Conservation (phyloP, 306 rosid genomes). For the Trifolium subterraneum region DNA sequence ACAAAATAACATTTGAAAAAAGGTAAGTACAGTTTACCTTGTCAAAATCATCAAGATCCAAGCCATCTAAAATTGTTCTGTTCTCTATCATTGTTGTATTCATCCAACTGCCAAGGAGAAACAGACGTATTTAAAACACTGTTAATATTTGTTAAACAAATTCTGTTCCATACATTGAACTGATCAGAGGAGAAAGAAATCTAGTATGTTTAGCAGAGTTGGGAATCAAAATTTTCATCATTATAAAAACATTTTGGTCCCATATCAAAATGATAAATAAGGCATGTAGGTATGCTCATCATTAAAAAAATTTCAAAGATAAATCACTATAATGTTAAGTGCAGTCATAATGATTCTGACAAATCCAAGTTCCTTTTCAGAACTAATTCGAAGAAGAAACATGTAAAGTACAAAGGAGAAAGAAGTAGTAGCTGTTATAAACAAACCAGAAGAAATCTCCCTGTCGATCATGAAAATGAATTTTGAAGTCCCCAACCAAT, state of each 20-base stretch:
- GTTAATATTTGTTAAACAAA: slow-evolving; percentile 30
- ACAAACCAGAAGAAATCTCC: slow-evolving; percentile 97
- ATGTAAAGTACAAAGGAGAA: neutral
- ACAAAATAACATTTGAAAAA: slow-evolving; percentile 20
- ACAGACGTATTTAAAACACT: slow-evolving; percentile 17
- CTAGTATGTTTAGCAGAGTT: neutral
- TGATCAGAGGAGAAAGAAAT: neutral
- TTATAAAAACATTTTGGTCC: slow-evolving; percentile 8
- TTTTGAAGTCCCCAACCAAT: slow-evolving; percentile 88
- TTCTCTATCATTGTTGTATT: slow-evolving; percentile 82
- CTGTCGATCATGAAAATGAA: slow-evolving; percentile 84
- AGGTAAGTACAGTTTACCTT: slow-evolving; percentile 55
- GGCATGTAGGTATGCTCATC: neutral
- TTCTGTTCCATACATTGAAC: slow-evolving; percentile 9
- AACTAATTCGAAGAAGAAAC: slow-evolving; percentile 32
- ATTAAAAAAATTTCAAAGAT: neutral
- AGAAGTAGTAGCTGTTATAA: slow-evolving; percentile 23
- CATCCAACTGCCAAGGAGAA: slow-evolving; percentile 74
- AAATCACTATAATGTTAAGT: neutral
- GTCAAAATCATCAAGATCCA: slow-evolving; percentile 88
- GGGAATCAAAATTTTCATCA: slow-evolving; percentile 11
- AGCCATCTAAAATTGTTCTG: slow-evolving; percentile 55
- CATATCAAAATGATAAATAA: slow-evolving; percentile 15
- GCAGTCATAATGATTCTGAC: slow-evolving; percentile 14
- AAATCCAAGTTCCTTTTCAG: slow-evolving; percentile 21